Evolutionary conservation across 441 rosid genomes (phyloP), one percentile per base, ranked within the genome.

Genomic region (Pelargonium australe): DNA sequence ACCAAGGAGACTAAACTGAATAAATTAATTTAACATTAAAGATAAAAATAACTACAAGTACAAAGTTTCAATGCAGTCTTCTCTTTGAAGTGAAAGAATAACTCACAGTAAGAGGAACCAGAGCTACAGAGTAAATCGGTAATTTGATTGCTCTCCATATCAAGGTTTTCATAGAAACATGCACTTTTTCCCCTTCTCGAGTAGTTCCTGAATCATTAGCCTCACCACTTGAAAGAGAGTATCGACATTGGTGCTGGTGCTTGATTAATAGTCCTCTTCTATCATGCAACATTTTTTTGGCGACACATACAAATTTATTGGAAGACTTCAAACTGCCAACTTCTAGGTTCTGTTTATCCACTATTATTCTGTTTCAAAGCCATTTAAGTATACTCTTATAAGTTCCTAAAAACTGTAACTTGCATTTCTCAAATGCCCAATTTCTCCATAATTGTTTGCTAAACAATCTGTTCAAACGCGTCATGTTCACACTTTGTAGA

Each of bases 101-200:
- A 77, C 91, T 84, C 77, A 92, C 98, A 0, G 94, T 87, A 34
- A 92, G 89, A 80, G 98, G 98, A 84, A 92, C 69, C 72, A 92
- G 82, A 72, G 96, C 98, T 37, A 92, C 98, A 31, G 91, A 87
- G 78, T 89, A 92, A 71, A 89, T 85, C 8, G 94, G 94, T 73
- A 90, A 77, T 76, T 93, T 93, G 69, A 89, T 67, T 72, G 98
- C 96, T 72, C 97, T 89, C 97, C 96, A 90, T 79, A 93, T 86
- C 84, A 90, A 70, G 65, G 82, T 82, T 62, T 75, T 79, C 76
- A 70, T 84, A 2, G 87, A 43, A 70, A 85, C 82, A 49, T 82
- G 84, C 49, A 80, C 86, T 70, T 79, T 76, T 41, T 72, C 74
- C 37, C 67, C 68, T 63, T 70, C 81, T 58, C 23, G 23, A 20